Percentiles rank a stretch among this genome's conserved stretches.
These are phyloP conservation scores for Cryptomeria japonica DNA, from an alignment of 75 land plant species.

Conservation along the genomic window DNA sequence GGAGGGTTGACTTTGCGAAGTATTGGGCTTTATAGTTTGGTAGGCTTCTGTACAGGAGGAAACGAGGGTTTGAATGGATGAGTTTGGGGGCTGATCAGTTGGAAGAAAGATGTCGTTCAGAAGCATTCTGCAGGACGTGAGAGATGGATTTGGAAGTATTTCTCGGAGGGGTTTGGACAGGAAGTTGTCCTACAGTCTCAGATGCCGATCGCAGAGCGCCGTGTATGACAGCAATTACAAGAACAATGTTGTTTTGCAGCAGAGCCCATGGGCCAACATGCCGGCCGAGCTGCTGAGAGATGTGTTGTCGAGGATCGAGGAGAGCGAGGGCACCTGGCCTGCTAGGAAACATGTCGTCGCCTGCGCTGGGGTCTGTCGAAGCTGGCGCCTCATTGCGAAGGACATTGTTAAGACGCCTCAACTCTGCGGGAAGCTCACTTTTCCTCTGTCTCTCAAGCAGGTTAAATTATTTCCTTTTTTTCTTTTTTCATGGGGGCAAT, in stretches of 20 bases:
- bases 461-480: conserved; percentile 21
- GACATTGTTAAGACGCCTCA: conserved; percentile 69
- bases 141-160: conserved; percentile 44
- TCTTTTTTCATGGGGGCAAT: neutral
- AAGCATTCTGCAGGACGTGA: conserved; percentile 37
- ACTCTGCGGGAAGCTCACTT: conserved; percentile 58
- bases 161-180: conserved; percentile 46
- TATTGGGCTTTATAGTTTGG: neutral
- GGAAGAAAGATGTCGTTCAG: conserved; percentile 17
- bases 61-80: neutral
- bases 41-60: neutral
- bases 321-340: conserved; percentile 67
- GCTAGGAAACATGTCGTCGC: conserved; percentile 66
- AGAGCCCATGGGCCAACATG: conserved; percentile 74
- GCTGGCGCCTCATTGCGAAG: conserved; percentile 66
- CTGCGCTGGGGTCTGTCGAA: conserved; percentile 83
- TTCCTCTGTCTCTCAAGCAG: conserved; percentile 84
- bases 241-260: conserved; percentile 12
- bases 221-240: neutral
- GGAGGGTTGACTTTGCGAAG: neutral
- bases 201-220: conserved; percentile 30
- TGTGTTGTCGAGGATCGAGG: conserved; percentile 63
- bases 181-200: conserved; percentile 28
- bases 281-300: conserved; percentile 82
- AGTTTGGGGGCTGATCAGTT: neutral